Percentiles rank a stretch among this genome's conserved stretches.
These are phyloP conservation scores for Talaromyces atroroseus DNA, from an alignment of 2,329 filamentous ascomycete genomes.

Conservation along the genomic window DNA sequence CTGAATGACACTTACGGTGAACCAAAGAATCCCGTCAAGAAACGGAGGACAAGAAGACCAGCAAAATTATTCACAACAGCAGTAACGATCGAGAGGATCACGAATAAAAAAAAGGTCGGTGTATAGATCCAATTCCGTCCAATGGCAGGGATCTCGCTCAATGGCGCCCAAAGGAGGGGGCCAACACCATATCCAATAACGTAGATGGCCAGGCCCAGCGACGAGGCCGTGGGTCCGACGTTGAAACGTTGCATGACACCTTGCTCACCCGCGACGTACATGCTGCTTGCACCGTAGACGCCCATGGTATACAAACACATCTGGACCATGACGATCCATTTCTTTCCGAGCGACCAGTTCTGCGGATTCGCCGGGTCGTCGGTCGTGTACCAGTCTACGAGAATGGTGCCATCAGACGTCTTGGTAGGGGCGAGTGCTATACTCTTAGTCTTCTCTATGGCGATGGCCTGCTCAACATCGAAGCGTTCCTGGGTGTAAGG, in stretches of 20 bases:
- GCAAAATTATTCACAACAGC: constrained; percentile 59
- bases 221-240: constrained; percentile 23
- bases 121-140: constrained; percentile 65
- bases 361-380: constrained; percentile 24
- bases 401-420: constrained; percentile 33
- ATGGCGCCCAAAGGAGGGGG: constrained; percentile 59
- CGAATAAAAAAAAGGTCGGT: constrained; percentile 62
- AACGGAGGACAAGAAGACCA: constrained; percentile 57
- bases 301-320: constrained; percentile 33
- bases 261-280: constrained; percentile 19
- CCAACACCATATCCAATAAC: constrained; percentile 50
- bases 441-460: constrained; percentile 23
- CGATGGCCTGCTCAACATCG: constrained; percentile 25
- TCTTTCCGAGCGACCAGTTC: constrained; percentile 23
- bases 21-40: constrained; percentile 62
- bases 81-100: constrained; percentile 61
- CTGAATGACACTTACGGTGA: constrained; percentile 37
- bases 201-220: constrained; percentile 30
- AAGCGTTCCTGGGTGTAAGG: constrained; percentile 24
- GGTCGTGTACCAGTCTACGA: constrained; percentile 31
- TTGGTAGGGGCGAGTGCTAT: constrained; percentile 28
- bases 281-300: constrained; percentile 31
- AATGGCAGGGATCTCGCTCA: constrained; percentile 61
- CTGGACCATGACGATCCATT: constrained; percentile 18
- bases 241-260: constrained; percentile 23